Base-by-base conservation (phyloP, 345 rosid genomes). In the Nasturtium officinale region DNA sequence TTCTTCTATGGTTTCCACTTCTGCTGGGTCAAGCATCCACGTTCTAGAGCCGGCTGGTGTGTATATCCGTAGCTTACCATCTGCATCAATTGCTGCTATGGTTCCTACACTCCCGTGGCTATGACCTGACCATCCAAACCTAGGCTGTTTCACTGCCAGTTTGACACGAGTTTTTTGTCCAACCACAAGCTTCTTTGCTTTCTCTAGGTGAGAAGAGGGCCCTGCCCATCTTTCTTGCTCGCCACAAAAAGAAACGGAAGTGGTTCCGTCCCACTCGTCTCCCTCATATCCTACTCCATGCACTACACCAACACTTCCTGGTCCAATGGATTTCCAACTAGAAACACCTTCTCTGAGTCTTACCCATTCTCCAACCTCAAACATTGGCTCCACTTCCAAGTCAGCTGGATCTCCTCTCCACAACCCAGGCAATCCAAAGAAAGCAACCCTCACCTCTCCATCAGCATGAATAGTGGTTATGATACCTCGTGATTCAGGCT, bases 301-400 rank as follows among this genome's bases (percentile, higher is more conserved):
- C 54, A 95, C 93, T 1, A 95, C 83, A 71, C 98, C 98, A 26
- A 89, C 75, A 74, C 88, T 85, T 56, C 96, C 94, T 38, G 97
- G 92, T 58, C 83, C 90, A 47, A 90, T 47, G 53, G 96, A 83
- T 75, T 95, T 91, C 98, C 98, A 95, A 45, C 53, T 75, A 72
- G 80, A 76, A 26, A 84, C 89, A 74, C 69, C 78, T 69, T 81
- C 90, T 77, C 61, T 83, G 61, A 91, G 76, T 65, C 82, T 83
- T 80, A 91, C 98, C 99, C 99, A 95, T 67, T 90, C 98, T 63
- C 98, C 99, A 72, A 90, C 96, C 77, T 85, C 97, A 80, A 88
- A 87, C 82, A 84, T 84, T 29, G 76, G 84, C 67, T 85, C 92
- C 43, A 86, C 73, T 82, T 87, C 97, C 40, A 95, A 82, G 81